Conservation (phyloP, 2,329 filamentous ascomycete genomes). For the Bertia moriformis region DNA sequence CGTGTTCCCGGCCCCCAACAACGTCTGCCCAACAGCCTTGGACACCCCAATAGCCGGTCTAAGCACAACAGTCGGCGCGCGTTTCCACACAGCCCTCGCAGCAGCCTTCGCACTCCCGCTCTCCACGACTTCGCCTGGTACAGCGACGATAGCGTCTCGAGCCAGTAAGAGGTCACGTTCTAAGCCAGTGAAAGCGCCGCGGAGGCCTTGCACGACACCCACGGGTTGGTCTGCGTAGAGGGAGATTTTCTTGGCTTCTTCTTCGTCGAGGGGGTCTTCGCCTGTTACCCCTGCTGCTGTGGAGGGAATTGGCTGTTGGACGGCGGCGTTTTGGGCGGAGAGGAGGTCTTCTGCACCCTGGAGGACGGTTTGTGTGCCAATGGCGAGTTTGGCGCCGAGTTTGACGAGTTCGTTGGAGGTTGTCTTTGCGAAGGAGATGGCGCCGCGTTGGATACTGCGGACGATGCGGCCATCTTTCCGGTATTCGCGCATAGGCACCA, state of each 20-base stretch:
- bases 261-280: constrained; percentile 47
- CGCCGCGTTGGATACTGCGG: constrained; percentile 81
- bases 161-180: constrained; percentile 77
- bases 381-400: constrained; percentile 81
- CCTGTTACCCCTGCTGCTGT: constrained; percentile 33
- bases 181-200: constrained; percentile 68
- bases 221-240: constrained; percentile 90
- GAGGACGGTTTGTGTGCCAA: constrained; percentile 86
- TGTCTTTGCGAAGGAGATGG: constrained; percentile 76
- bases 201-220: constrained; percentile 71
- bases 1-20: constrained; percentile 83
- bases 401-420: constrained; percentile 91
- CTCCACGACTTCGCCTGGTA: constrained; percentile 82
- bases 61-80: constrained; percentile 85
- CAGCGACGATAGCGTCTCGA: constrained; percentile 81
- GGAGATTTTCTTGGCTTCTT: constrained; percentile 67
- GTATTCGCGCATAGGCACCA: constrained; percentile 84
- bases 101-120: constrained; percentile 68
- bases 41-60: constrained; percentile 80
- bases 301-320: too few species aligned
- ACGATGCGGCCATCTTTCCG: constrained; percentile 85
- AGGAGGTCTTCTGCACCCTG: constrained; percentile 78
- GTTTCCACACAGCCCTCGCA: constrained; percentile 61
- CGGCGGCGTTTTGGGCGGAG: constrained; percentile 24
- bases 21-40: constrained; percentile 73